Percentiles rank a stretch among this genome's conserved stretches.
These are phyloP conservation scores for Grosmannia serpens DNA, from an alignment of 2,329 filamentous ascomycete species.

Conservation along the genomic window DNA sequence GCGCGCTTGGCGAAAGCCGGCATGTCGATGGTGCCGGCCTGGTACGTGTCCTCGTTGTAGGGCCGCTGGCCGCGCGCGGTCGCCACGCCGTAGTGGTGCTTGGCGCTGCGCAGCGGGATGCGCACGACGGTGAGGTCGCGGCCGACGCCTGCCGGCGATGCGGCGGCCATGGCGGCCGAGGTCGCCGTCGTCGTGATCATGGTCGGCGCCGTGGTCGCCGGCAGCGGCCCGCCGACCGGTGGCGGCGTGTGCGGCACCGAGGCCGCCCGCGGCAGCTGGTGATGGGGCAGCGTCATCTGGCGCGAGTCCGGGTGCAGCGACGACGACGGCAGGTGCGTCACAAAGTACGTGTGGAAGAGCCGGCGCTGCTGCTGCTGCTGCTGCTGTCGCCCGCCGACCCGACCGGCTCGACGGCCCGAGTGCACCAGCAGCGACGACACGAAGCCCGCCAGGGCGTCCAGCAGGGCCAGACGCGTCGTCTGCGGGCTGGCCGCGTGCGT, in stretches of 20 bases:
- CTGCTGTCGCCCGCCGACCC: too few relatives aligned
- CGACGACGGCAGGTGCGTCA: constrained; percentile 87
- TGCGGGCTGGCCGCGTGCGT: background rate
- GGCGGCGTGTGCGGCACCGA: constrained; percentile 63
- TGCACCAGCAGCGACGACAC: constrained; percentile 10
- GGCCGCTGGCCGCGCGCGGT: constrained; percentile 70
- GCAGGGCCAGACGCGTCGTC: constrained; percentile 5
- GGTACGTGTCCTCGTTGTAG: constrained; percentile 89
- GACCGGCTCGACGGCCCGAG: background rate
- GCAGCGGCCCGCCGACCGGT: constrained; percentile 32
- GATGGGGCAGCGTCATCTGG: constrained; percentile 51
- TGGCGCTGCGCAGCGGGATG: constrained; percentile 84
- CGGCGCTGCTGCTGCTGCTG: constrained; percentile 1
- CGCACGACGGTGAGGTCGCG: constrained; percentile 87
- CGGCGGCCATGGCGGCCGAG: constrained; percentile 15
- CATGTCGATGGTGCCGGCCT: constrained; percentile 84
- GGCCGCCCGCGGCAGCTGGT: constrained; percentile 77
- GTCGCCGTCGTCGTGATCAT: constrained; percentile 13
- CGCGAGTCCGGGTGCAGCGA: constrained; percentile 82
- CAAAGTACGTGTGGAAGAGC: constrained; percentile 91
- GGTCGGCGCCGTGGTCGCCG: constrained; percentile 15
- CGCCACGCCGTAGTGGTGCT: constrained; percentile 85
- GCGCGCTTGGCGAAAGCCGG: constrained; percentile 82
- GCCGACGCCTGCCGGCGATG: constrained; percentile 36
- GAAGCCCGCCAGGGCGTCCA: constrained; percentile 13